Evolutionary conservation across 257 asterid species (phyloP).

Genomic region (Nicotiana tomentosiformis): DNA sequence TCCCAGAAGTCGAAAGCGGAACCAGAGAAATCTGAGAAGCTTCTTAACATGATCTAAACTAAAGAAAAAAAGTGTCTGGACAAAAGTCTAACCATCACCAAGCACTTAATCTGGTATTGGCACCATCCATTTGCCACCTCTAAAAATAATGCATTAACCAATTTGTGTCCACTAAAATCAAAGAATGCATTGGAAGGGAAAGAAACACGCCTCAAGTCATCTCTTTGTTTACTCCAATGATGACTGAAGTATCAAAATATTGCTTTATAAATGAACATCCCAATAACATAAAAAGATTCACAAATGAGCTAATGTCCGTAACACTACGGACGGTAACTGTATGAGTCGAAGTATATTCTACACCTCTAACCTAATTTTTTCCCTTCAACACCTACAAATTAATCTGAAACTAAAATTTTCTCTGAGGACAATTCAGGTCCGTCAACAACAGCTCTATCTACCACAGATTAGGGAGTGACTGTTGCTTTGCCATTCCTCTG

Average conservation of each 20-base stretch:
- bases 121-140: background rate
- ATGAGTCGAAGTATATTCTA: background rate
- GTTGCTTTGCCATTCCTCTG: slow-evolving; percentile 10
- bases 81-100: background rate
- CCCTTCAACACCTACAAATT: background rate
- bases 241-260: background rate
- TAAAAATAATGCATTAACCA: background rate
- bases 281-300: background rate
- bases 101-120: background rate
- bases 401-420: background rate
- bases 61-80: background rate
- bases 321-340: background rate
- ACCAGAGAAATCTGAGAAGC: background rate
- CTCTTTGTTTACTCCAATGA: background rate
- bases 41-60: background rate
- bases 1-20: background rate
- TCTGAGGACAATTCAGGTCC: slow-evolving; percentile 22
- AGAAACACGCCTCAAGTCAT: background rate
- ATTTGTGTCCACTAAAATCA: background rate
- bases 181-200: background rate
- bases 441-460: slow-evolving; percentile 29
- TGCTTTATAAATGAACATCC: background rate
- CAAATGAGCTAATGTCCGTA: background rate
- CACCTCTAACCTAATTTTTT: background rate
- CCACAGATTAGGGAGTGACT: slow-evolving; percentile 22